phyloP scores from a whole-genome alignment of 257 asterid species.

The Nicotiana otophora region DNA sequence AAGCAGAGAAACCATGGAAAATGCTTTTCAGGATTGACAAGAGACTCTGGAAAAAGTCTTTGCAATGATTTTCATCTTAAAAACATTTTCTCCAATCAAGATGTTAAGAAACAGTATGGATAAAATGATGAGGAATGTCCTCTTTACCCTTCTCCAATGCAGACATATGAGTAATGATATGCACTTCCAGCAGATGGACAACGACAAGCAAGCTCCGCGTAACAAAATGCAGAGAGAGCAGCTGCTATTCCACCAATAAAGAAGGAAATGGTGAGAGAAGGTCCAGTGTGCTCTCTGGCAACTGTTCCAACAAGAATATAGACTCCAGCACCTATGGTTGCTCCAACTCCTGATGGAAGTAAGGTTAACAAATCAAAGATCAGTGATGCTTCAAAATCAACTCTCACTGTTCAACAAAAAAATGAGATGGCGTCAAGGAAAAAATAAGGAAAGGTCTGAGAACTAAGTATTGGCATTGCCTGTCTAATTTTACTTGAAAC shows the following conservation, averaged over 20 bases:
- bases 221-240: conserved; percentile 90
- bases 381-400: not conserved
- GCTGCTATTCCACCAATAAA: conserved; percentile 91
- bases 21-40: too few species aligned
- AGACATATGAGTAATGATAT: conserved; percentile 85
- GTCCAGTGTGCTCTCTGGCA: conserved; percentile 93
- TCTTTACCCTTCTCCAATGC: conserved; percentile 83
- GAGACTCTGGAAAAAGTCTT: too few species aligned
- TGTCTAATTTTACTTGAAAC: not conserved
- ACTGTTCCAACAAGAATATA: conserved; percentile 94
- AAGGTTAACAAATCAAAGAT: not conserved
- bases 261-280: conserved; percentile 79
- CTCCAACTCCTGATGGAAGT: conserved; percentile 60
- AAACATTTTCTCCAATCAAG: too few species aligned
- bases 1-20: too few species aligned
- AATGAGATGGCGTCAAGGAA: not conserved
- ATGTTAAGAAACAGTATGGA: not conserved
- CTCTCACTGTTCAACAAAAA: not conserved
- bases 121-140: not conserved
- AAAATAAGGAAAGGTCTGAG: not conserved
- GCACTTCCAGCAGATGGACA: conserved; percentile 99
- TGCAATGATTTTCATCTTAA: too few species aligned
- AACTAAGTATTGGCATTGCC: not conserved
- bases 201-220: conserved; percentile 87
- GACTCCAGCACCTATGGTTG: conserved; percentile 93